Percentiles rank a stretch among this genome's conserved stretches.
These are phyloP conservation scores for Euphorbia schlechtendalii DNA, from an alignment of 441 rosid genomes.

Conservation along the genomic window DNA sequence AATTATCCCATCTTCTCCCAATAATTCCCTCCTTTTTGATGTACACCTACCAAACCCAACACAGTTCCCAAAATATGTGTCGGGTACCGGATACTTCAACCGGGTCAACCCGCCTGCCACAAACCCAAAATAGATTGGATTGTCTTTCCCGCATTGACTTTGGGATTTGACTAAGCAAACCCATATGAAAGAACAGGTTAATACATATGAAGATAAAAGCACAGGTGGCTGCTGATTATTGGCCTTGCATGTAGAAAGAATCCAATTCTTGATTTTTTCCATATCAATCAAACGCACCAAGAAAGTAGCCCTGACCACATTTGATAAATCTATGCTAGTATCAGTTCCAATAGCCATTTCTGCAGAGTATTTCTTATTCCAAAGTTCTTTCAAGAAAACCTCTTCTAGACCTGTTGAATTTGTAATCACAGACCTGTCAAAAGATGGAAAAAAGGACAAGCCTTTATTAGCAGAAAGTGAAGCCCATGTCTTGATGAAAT, in stretches of 20 bases:
- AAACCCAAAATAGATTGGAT: slow-evolving; percentile 23
- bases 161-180: slow-evolving; percentile 26
- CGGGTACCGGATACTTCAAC: slow-evolving; percentile 22
- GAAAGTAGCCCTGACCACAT: slow-evolving; percentile 30
- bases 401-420: slow-evolving; percentile 21
- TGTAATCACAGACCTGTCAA: slow-evolving; percentile 23
- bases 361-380: slow-evolving; percentile 9
- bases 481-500: slow-evolving; percentile 35
- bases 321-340: not conserved
- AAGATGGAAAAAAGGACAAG: not conserved
- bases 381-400: slow-evolving; percentile 23
- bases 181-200: slow-evolving; percentile 29
- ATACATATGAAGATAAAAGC: slow-evolving; percentile 29
- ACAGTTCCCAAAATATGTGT: slow-evolving; percentile 34
- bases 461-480: slow-evolving; percentile 3
- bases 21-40: slow-evolving; percentile 8
- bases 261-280: slow-evolving; percentile 21
- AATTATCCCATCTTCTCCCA: slow-evolving; percentile 28
- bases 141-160: slow-evolving; percentile 5
- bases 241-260: slow-evolving; percentile 10
- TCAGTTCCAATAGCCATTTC: not conserved
- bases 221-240: slow-evolving; percentile 12
- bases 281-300: slow-evolving; percentile 20
- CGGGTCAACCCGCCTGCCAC: slow-evolving; percentile 29
- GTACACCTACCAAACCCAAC: slow-evolving; percentile 21